Percentiles rank a stretch among this genome's conserved stretches.
phyloP scores from a whole-genome alignment of 495 filamentous ascomycete genomes.

The Neurospora sp. region DNA sequence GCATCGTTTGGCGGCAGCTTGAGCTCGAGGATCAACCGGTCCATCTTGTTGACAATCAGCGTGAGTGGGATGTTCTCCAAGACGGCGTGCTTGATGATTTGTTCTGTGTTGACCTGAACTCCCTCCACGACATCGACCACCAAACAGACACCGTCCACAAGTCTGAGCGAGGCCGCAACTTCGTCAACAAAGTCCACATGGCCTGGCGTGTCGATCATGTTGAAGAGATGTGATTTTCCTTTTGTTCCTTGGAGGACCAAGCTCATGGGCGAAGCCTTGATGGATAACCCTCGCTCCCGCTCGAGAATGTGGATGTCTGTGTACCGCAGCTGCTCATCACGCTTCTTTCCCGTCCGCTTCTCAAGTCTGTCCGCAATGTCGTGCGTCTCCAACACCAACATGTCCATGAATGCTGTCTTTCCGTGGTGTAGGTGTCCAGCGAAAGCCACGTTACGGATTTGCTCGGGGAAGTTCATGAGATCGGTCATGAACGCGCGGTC shows the following conservation, averaged over 20 bases:
- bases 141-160: constrained; percentile 85
- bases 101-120: constrained; percentile 91
- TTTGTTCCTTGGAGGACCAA: constrained; percentile 77
- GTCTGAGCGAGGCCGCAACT: constrained; percentile 74
- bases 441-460: constrained; percentile 84
- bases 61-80: constrained; percentile 83
- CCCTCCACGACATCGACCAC: constrained; percentile 98
- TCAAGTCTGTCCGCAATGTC: constrained; percentile 68
- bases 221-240: constrained; percentile 92
- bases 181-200: constrained; percentile 99
- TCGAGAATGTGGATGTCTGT: constrained; percentile 87
- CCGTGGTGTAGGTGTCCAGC: constrained; percentile 94
- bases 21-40: constrained; percentile 86
- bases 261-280: constrained; percentile 92
- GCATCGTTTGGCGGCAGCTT: constrained; percentile 92
- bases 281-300: constrained; percentile 80
- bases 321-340: constrained; percentile 87
- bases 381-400: constrained; percentile 92
- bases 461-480: constrained; percentile 89
- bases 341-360: constrained; percentile 67
- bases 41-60: constrained; percentile 93
- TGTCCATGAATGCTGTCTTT: constrained; percentile 97
- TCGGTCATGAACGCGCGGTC: constrained; percentile 86
- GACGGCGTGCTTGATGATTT: constrained; percentile 92
- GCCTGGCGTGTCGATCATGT: constrained; percentile 91